phyloP scores from a whole-genome alignment of 768 basidiomycete genomes.

The Fistulinella prunicolor region DNA sequence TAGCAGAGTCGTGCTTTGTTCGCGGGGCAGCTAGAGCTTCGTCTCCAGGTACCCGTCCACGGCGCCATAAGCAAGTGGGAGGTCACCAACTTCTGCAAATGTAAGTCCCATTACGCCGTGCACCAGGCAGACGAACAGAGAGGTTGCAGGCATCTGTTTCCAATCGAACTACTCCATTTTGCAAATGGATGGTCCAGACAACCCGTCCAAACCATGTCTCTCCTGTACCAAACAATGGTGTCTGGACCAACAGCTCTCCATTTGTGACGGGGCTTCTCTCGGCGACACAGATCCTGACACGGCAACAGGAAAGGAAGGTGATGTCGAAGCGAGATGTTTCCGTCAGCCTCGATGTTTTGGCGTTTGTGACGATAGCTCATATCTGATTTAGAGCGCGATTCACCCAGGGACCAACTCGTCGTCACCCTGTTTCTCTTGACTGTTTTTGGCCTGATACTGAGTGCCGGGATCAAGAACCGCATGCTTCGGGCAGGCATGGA shows the following conservation, averaged over 20 bases:
- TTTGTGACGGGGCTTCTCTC: conserved; percentile 75
- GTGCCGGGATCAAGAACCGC: conserved; percentile 79
- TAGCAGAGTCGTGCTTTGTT: conserved; percentile 10
- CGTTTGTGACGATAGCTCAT: conserved; percentile 27
- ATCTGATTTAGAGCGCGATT: conserved; percentile 74
- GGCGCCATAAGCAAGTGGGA: conserved; percentile 74
- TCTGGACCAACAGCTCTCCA: conserved; percentile 83
- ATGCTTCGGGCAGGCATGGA: conserved; percentile 77
- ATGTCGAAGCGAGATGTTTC: conserved; percentile 94
- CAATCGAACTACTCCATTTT: conserved; percentile 83
- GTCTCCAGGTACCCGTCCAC: conserved; percentile 36
- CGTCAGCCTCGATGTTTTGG: conserved; percentile 56
- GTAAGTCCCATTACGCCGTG: conserved; percentile 35
- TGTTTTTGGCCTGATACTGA: conserved; percentile 81
- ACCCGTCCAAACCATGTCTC: conserved; percentile 85
- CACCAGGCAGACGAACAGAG: conserved; percentile 4
- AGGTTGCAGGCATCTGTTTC: conserved; percentile 80
- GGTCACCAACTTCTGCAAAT: conserved; percentile 90
- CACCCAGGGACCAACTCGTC: conserved; percentile 90
- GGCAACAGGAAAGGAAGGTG: conserved; percentile 91
- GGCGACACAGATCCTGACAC: conserved; percentile 91
- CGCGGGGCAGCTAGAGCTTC: conserved; percentile 10
- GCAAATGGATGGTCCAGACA: conserved; percentile 74
- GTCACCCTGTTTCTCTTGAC: conserved; percentile 88
- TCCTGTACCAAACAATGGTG: conserved; percentile 97